phyloP scores from a whole-genome alignment of 129 eudicot genomes.

The Erigeron canadensis region DNA sequence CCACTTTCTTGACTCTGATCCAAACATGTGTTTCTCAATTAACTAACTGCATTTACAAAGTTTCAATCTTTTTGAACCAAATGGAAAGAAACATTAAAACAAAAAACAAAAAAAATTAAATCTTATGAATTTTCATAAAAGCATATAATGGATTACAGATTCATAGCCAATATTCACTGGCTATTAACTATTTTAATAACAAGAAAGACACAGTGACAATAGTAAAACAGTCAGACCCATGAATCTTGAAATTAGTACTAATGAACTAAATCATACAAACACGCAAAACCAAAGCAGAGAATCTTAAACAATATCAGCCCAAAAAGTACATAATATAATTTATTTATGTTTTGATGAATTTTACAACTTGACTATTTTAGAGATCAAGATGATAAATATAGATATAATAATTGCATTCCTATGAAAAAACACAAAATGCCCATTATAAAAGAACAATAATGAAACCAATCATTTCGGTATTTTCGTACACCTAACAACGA shows the following conservation, averaged over 20 bases:
- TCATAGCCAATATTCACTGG: background rate
- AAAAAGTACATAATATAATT: slow-evolving; percentile 2
- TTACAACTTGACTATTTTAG: slow-evolving; percentile 14
- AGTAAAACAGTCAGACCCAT: background rate
- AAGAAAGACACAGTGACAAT: too few relatives aligned
- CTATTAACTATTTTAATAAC: background rate
- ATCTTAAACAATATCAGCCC: background rate
- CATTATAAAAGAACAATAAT: slow-evolving; percentile 11
- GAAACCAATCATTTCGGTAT: slow-evolving; percentile 22
- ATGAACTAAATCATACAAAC: slow-evolving; percentile 14
- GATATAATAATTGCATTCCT: too few relatives aligned
- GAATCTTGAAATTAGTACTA: slow-evolving; percentile 18
- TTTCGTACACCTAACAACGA: background rate
- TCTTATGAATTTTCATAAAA: background rate
- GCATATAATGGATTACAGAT: background rate
- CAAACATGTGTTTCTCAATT: background rate
- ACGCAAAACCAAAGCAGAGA: background rate
- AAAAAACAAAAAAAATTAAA: background rate
- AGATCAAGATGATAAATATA: slow-evolving; percentile 15
- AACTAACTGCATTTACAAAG: background rate
- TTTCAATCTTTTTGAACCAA: background rate
- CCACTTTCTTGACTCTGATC: background rate
- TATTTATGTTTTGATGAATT: too few relatives aligned
- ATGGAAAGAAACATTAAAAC: background rate
- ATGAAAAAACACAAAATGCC: slow-evolving; percentile 9